Conservation (phyloP, 208 protist genomes). For the Trypanosoma vivax region DNA sequence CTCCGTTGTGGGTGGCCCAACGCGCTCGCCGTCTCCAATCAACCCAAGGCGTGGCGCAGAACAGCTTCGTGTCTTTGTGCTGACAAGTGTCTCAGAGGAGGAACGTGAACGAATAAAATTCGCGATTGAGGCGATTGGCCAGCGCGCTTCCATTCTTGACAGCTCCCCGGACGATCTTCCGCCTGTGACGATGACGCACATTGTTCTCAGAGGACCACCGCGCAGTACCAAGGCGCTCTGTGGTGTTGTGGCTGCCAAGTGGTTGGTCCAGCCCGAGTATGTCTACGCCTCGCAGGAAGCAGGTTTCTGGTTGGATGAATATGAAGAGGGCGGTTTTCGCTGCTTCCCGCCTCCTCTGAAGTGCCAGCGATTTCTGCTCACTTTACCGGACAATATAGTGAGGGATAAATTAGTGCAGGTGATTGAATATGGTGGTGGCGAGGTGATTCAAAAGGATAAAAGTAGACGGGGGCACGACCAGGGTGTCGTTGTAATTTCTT, state of each 20-base stretch:
- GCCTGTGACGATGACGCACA: constrained; percentile 53
- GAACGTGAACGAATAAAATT: constrained; percentile 33
- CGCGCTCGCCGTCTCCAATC: constrained; percentile 74
- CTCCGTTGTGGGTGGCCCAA: constrained; percentile 49
- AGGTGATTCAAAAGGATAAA: constrained; percentile 31
- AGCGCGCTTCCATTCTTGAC: constrained; percentile 35
- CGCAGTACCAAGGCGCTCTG: constrained; percentile 81
- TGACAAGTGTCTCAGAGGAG: constrained; percentile 55
- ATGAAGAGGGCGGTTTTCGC: constrained; percentile 56
- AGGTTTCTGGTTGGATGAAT: constrained; percentile 81
- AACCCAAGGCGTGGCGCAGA: constrained; percentile 63
- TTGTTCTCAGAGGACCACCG: constrained; percentile 69
- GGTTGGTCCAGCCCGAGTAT: constrained; percentile 75
- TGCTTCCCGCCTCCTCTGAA: constrained; percentile 65
- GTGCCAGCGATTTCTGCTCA: constrained; percentile 70
- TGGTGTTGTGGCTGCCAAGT: constrained; percentile 67
- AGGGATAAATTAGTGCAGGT: constrained; percentile 60
- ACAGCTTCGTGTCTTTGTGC: constrained; percentile 59
- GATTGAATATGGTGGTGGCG: constrained; percentile 77
- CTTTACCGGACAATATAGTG: constrained; percentile 38
- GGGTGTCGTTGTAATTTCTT: constrained; percentile 63
- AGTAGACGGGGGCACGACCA: constrained; percentile 21
- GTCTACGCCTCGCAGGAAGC: constrained; percentile 44
- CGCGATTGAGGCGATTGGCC: constrained; percentile 42
- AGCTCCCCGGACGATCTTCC: constrained; percentile 58